phyloP scores from a whole-genome alignment of 2,329 filamentous ascomycete species.

The Aspergillus texensis region DNA sequence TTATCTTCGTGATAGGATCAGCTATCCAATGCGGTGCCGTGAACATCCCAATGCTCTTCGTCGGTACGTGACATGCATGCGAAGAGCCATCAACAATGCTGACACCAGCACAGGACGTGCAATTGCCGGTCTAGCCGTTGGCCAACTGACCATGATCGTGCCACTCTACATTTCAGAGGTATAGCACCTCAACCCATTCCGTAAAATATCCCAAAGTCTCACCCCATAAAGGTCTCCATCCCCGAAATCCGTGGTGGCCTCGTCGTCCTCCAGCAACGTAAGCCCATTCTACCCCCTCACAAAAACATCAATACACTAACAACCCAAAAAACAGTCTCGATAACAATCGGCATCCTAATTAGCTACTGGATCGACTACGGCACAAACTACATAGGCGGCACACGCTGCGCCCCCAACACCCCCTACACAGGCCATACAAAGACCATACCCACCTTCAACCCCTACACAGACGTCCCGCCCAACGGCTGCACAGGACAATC shows the following conservation, averaged over 20 bases:
- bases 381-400: slow-evolving; percentile 48
- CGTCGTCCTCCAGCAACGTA: slow-evolving; percentile 43
- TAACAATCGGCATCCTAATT: slow-evolving; percentile 41
- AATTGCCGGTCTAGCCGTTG: slow-evolving; percentile 50
- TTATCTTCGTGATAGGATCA: slow-evolving; percentile 56
- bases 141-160: slow-evolving; percentile 49
- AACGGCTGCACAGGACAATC: slow-evolving; percentile 53
- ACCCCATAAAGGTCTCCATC: slow-evolving; percentile 44
- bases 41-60: slow-evolving; percentile 46
- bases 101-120: slow-evolving; percentile 37
- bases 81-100: background rate
- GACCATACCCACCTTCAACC: slow-evolving; percentile 42
- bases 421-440: slow-evolving; percentile 50
- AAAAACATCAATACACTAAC: background rate
- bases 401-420: slow-evolving; percentile 52
- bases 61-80: slow-evolving; percentile 44
- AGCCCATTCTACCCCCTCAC: slow-evolving; percentile 6
- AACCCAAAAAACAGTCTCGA: slow-evolving; percentile 46
- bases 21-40: slow-evolving; percentile 49
- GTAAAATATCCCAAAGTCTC: background rate
- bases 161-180: slow-evolving; percentile 58
- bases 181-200: slow-evolving; percentile 18
- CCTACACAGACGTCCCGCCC: slow-evolving; percentile 46
- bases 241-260: slow-evolving; percentile 42
- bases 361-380: slow-evolving; percentile 49